Conservation (phyloP, 2,329 filamentous ascomycete genomes). For the Trichoderma polysporum region DNA sequence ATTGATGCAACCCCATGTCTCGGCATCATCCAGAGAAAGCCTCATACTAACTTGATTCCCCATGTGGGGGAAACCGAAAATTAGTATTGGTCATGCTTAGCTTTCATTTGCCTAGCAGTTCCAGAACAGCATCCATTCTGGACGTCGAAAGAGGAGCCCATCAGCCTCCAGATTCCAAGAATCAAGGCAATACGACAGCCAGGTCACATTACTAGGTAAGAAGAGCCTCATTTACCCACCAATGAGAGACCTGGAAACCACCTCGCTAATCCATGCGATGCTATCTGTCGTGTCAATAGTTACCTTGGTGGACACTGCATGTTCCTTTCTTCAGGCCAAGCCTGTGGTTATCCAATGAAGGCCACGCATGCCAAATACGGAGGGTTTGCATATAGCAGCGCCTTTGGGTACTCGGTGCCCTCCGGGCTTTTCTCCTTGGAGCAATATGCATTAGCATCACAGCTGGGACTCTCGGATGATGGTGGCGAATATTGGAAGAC, state of each 20-base stretch:
- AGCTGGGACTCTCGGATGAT: slow-evolving; percentile 66
- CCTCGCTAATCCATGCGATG: background rate
- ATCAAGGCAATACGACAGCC: slow-evolving; percentile 64
- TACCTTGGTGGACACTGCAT: slow-evolving; percentile 67
- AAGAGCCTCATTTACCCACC: slow-evolving; percentile 4
- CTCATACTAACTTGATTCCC: background rate
- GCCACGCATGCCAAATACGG: slow-evolving; percentile 81
- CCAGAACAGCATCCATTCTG: slow-evolving; percentile 72
- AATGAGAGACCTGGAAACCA: background rate
- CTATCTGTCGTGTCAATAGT: background rate
- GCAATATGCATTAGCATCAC: slow-evolving; percentile 43
- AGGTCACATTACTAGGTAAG: slow-evolving; percentile 65
- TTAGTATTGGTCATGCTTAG: slow-evolving; percentile 75
- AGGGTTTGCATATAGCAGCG: slow-evolving; percentile 73
- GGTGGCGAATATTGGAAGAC: slow-evolving; percentile 72
- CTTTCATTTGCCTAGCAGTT: slow-evolving; percentile 72
- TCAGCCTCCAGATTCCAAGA: slow-evolving; percentile 55
- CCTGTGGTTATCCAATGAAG: slow-evolving; percentile 80
- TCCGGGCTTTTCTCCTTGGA: slow-evolving; percentile 69
- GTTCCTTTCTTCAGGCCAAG: slow-evolving; percentile 55
- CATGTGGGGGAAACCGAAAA: background rate
- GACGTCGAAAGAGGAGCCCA: slow-evolving; percentile 64
- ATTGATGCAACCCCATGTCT: slow-evolving; percentile 11
- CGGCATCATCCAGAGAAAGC: background rate
- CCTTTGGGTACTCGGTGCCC: slow-evolving; percentile 75